These are phyloP conservation scores for Entomophthora muscae DNA, from an alignment of 371 early-diverging fungal species.

Conservation along the genomic window DNA sequence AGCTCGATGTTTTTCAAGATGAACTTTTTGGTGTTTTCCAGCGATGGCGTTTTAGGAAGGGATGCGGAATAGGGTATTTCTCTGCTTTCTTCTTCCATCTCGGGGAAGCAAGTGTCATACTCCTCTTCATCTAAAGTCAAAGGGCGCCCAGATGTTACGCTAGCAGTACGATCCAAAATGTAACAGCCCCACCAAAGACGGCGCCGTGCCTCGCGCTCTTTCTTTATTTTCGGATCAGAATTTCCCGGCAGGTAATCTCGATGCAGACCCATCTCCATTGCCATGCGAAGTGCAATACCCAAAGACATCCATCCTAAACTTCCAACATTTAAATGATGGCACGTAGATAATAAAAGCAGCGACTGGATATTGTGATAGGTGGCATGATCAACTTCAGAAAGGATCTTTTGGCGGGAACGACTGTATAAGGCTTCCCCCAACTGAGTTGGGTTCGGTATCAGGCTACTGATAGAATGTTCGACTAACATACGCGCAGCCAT, in stretches of 20 bases:
- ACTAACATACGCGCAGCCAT: conserved; percentile 19
- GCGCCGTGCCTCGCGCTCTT: conserved; percentile 34
- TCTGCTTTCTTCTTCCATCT: neutral
- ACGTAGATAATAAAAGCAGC: conserved; percentile 14
- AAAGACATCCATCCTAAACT: conserved; percentile 10
- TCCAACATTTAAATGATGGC: neutral
- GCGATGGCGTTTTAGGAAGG: neutral
- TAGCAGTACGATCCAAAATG: conserved; percentile 29
- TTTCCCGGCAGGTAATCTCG: conserved; percentile 16
- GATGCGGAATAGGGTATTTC: neutral
- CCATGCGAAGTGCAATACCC: conserved; percentile 43
- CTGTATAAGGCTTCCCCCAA: neutral
- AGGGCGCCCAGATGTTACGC: conserved; percentile 22
- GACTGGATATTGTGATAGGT: conserved; percentile 12
- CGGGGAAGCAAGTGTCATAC: conserved; percentile 18
- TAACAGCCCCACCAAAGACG: conserved; percentile 43
- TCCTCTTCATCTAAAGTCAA: conserved; percentile 27
- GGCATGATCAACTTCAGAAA: neutral
- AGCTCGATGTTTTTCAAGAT: conserved; percentile 1
- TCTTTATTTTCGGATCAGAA: neutral
- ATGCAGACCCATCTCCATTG: conserved; percentile 47
- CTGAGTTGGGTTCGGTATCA: neutral
- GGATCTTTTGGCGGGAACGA: neutral
- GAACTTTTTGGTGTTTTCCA: neutral
- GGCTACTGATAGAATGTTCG: neutral